Percentiles rank a stretch among this genome's conserved stretches.
These are phyloP conservation scores for Ostreobium quekettii DNA, from an alignment of 139 green algal species.

Conservation along the genomic window DNA sequence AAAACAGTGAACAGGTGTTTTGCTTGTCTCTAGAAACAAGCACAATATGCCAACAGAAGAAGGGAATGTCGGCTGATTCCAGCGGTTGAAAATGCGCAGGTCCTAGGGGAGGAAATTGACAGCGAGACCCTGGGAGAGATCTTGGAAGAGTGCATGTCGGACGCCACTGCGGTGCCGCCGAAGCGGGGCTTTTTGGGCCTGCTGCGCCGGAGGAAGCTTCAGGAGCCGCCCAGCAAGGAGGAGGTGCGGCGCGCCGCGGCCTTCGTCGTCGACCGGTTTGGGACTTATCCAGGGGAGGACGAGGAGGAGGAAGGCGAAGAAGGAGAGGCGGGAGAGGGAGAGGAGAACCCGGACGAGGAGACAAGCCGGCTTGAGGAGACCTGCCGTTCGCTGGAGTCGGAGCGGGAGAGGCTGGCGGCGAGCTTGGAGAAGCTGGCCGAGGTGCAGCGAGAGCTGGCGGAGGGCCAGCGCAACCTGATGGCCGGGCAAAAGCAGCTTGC, in stretches of 20 bases:
- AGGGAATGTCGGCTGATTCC: too few relatives aligned
- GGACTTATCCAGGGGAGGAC: constrained; percentile 20
- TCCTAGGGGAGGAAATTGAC: constrained; percentile 56
- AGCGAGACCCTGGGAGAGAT: constrained; percentile 40
- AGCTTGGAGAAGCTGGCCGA: constrained; percentile 55
- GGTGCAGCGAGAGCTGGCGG: constrained; percentile 59
- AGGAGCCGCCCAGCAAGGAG: not conserved
- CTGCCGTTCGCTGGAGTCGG: constrained; percentile 33
- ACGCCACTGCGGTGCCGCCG: constrained; percentile 33
- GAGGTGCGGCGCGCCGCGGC: constrained; percentile 10
- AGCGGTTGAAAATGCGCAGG: too few relatives aligned
- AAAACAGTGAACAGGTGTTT: too few relatives aligned
- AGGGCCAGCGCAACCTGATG: constrained; percentile 62
- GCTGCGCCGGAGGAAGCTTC: not conserved
- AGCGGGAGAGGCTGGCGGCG: constrained; percentile 47
- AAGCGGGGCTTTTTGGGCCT: not conserved
- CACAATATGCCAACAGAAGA: too few relatives aligned
- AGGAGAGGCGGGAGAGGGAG: not conserved
- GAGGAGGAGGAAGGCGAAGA: constrained; percentile 24
- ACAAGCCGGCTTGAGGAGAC: not conserved
- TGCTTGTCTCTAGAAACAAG: too few relatives aligned
- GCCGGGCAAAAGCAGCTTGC: constrained; percentile 54
- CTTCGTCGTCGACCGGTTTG: constrained; percentile 26
- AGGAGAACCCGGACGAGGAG: not conserved
- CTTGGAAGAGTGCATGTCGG: constrained; percentile 43